Base-by-base conservation (phyloP, 2,329 filamentous ascomycete genomes). In the Berkeleyomyces rouxiae region DNA sequence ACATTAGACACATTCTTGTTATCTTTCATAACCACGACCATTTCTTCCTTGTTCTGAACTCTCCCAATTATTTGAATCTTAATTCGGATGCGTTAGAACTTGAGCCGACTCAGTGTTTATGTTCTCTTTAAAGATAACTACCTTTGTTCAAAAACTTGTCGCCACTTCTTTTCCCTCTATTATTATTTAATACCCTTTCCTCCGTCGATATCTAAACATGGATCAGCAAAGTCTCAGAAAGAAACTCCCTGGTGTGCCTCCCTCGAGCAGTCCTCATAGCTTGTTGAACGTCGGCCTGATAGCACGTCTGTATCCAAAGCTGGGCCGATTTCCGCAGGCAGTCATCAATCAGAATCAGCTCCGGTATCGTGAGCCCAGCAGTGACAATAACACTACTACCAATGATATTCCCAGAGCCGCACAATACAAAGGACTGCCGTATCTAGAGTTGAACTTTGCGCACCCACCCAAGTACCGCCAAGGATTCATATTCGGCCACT, bases 381-480 rank as follows among this genome's bases (percentile, higher is more conserved):
- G 11, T n/a, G 40, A 44, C n/a, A 16, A 23, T n/a, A 31, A 44
- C n/a, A 16, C 16, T 10, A 13, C 4, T 36, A 23, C 40, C 7
- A 9, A 44, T 9, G 42, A 43, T 33, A 53, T 58, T 40, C 40
- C 49, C 7, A 39, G n/a, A 43, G 40, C 51, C 11, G 31, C 33
- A 6, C 40, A 58, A 49, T 61, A 61, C 39, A 16, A 9, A 0
- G 6, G 39, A 10, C 47, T 61, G 10, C 47, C 60, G n/a, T 61
- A 57, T 37, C 7, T 61, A 11, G 47, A 61, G 13, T 31, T 61
- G 10, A 55, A 49, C 31, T 61, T 61, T 33, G 16, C 16, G 9
- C 37, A 61, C 11, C 60, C 60, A 4, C 60, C 60, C 39, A 53
- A 55, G 11, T 31, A 61, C 33, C 49, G 49, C 51, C 60, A 61